Conservation (phyloP, 257 asterid species). For the Avicennia marina region DNA sequence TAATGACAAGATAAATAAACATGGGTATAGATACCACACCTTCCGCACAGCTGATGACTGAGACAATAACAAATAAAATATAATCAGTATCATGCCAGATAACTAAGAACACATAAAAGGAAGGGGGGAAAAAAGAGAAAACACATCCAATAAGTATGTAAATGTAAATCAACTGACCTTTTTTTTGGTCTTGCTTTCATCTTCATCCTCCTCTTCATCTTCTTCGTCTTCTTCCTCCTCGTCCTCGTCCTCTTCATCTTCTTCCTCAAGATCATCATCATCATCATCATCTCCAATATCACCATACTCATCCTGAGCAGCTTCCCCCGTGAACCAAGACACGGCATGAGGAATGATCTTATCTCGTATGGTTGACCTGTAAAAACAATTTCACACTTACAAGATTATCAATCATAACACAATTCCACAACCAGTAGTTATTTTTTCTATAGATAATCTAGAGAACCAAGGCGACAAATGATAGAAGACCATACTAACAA, state of each 20-base stretch:
- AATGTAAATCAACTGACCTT: slow-evolving; percentile 50
- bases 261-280: slow-evolving; percentile 22
- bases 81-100: background rate
- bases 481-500: too few relatives aligned
- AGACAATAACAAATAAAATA: background rate
- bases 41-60: background rate
- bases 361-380: slow-evolving; percentile 79
- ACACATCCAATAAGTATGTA: background rate
- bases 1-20: background rate
- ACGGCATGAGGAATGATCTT: slow-evolving; percentile 89
- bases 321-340: slow-evolving; percentile 95
- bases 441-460: too few relatives aligned
- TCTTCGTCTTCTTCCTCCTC: slow-evolving; percentile 42
- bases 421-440: too few relatives aligned
- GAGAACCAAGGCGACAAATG: too few relatives aligned
- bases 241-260: slow-evolving; percentile 39
- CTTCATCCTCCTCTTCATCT: slow-evolving; percentile 31
- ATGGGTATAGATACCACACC: background rate
- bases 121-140: background rate
- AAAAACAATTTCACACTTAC: background rate
- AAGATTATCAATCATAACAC: too few relatives aligned
- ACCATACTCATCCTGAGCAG: slow-evolving; percentile 54
- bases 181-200: slow-evolving; percentile 40
- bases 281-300: slow-evolving; percentile 55
- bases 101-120: background rate